Base-by-base conservation (phyloP, 2,329 filamentous ascomycete species). In the Apiospora marii region DNA sequence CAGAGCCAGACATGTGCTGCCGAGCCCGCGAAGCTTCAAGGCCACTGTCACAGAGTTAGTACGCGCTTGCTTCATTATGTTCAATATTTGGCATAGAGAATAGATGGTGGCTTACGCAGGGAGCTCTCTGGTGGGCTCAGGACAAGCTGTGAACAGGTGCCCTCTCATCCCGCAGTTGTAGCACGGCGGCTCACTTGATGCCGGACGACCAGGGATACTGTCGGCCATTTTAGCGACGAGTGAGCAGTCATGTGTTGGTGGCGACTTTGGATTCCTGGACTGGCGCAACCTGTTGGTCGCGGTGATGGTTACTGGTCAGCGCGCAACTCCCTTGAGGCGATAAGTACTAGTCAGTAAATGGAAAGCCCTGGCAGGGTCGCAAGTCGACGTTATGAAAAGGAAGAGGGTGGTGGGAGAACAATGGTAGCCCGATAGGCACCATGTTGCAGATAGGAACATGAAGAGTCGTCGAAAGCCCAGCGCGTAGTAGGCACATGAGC, bases 141-240 rank as follows among this genome's bases (percentile, higher is more conserved):
- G 79, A 69, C 80, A 81, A 67, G 80, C 79, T 46, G 76, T 78
- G 71, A 81, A 80, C 73, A 80, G 73, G 73, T 81, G 80, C 27
- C 80, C 80, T 67, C 75, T 77, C 74, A 80, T 74, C 53, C 80
- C 80, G 75, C 80, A 81, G 70, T 81, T 81, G 61, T 81, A 81
- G 69, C 80, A 81, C 16, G 77, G 76, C 14, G 72, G 68, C 48
- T 70, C 68, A 43, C 68, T 58, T 19, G 68, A 58, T 8, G 67
- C 67, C 41, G 67, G n/a, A 7, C 43, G 67, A 30, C 41, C 43
- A 12, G 67, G 67, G 14, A 14, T 34, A 27, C 67, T 22, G 12
- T 48, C 67, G 12, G n/a, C 67, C 67, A 68, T 68, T 30, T 27
- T 46, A 24, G 10, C 10, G 19, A n/a, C 58, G 34, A n/a, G 58